These are phyloP conservation scores for Spergularia azorica DNA, from an alignment of 179 eudicot genomes.

Conservation along the genomic window DNA sequence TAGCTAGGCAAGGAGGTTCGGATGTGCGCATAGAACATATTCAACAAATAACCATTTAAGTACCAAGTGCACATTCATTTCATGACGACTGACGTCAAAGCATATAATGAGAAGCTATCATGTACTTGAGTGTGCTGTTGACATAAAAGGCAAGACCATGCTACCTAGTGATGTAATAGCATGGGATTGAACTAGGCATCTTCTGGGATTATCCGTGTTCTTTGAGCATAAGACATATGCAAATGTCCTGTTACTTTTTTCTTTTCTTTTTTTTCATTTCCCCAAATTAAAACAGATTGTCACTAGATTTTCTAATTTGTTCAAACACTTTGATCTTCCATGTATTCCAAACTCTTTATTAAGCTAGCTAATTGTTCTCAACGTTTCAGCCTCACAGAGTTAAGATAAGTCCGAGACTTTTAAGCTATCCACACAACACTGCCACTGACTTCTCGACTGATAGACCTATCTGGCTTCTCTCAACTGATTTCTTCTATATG, in stretches of 20 bases:
- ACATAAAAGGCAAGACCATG: constrained; percentile 19
- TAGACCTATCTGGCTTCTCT: no score
- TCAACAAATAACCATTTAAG: not conserved
- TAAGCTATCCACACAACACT: no score
- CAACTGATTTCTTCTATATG: no score
- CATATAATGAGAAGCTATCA: constrained; percentile 17
- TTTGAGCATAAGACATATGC: not conserved
- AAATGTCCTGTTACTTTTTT: not conserved
- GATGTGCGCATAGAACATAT: not conserved
- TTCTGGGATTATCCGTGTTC: constrained; percentile 10
- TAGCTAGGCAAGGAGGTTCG: no score
- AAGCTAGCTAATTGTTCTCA: no score
- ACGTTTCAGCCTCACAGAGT: no score
- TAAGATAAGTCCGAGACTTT: no score
- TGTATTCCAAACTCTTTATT: not conserved
- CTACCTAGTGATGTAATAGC: constrained; percentile 8
- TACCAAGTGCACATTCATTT: constrained; percentile 9
- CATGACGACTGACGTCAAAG: constrained; percentile 16
- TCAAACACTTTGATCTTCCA: not conserved
- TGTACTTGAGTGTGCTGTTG: constrained; percentile 8
- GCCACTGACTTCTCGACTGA: no score
- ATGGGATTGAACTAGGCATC: constrained; percentile 8
- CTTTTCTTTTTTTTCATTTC: not conserved
- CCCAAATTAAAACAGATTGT: not conserved
- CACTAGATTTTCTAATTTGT: not conserved